Conservation (phyloP, 2,329 filamentous ascomycete genomes). For the Neonectria punicea region DNA sequence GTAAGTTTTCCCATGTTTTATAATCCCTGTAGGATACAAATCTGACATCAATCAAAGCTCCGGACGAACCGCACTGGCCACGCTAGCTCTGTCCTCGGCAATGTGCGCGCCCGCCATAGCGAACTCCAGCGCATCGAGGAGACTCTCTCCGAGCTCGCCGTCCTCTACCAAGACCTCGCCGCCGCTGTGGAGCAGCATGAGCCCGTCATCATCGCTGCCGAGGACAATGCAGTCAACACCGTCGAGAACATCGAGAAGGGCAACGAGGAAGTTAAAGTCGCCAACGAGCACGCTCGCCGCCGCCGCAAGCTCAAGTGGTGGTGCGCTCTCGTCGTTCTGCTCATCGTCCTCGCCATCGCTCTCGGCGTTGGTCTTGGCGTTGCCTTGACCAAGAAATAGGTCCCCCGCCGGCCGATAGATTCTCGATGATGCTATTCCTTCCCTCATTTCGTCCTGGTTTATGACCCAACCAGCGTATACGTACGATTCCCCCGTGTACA, state of each 20-base stretch:
- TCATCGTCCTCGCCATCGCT: conserved; percentile 67
- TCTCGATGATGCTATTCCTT: conserved; percentile 25
- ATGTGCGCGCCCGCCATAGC: conserved; percentile 84
- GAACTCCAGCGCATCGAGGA: conserved; percentile 84
- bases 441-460: conserved; percentile 10
- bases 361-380: conserved; percentile 66
- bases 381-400: conserved; percentile 48
- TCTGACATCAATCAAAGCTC: conserved; percentile 61
- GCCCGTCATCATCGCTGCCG: conserved; percentile 67
- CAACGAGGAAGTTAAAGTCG: conserved; percentile 75
- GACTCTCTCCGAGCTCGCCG: conserved; percentile 75
- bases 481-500: conserved; percentile 28
- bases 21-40: conserved; percentile 4
- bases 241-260: conserved; percentile 74
- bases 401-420: conserved; percentile 36
- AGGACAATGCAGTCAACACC: conserved; percentile 73
- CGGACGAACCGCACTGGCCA: conserved; percentile 79
- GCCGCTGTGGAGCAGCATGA: conserved; percentile 80
- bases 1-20: conserved; percentile 60
- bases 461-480: conserved; percentile 30
- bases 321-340: conserved; percentile 70
- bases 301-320: conserved; percentile 85
- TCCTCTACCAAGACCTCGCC: conserved; percentile 79
- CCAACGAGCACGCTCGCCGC: conserved; percentile 72
- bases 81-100: conserved; percentile 77